phyloP scores from a whole-genome alignment of 257 asterid species.

The Solanum pinnatisectum region DNA sequence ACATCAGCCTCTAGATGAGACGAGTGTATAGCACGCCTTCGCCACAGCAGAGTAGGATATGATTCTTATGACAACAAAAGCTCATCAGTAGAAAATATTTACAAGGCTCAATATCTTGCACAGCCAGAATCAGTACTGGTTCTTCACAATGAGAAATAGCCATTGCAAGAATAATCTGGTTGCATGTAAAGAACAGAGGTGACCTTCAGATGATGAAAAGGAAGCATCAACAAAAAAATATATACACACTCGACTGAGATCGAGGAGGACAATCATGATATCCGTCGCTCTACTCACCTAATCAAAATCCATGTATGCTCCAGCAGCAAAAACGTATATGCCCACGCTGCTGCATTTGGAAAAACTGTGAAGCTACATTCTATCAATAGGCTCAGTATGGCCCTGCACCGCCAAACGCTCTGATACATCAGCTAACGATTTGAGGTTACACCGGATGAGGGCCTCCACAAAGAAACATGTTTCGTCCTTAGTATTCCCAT shows the following conservation, averaged over 20 bases:
- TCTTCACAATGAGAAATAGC: neutral
- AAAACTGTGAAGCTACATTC: neutral
- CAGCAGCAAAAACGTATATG: neutral
- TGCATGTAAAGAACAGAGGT: neutral
- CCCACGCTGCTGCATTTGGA: neutral
- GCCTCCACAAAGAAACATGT: conserved; percentile 16
- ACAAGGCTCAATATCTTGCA: neutral
- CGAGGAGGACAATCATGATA: neutral
- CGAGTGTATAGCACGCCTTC: neutral
- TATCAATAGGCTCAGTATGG: conserved; percentile 9
- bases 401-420: conserved; percentile 11
- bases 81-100: neutral
- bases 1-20: neutral
- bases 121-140: neutral
- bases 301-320: conserved; percentile 3
- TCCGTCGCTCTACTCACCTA: neutral
- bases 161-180: neutral
- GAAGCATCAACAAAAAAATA: neutral
- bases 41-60: neutral
- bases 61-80: neutral
- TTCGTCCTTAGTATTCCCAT: conserved; percentile 7
- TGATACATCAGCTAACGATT: conserved; percentile 6
- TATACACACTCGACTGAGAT: neutral
- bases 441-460: conserved; percentile 8
- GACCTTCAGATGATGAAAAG: neutral